phyloP scores from a whole-genome alignment of 2,329 filamentous ascomycete species.

The Sporothrix euskadiensis region DNA sequence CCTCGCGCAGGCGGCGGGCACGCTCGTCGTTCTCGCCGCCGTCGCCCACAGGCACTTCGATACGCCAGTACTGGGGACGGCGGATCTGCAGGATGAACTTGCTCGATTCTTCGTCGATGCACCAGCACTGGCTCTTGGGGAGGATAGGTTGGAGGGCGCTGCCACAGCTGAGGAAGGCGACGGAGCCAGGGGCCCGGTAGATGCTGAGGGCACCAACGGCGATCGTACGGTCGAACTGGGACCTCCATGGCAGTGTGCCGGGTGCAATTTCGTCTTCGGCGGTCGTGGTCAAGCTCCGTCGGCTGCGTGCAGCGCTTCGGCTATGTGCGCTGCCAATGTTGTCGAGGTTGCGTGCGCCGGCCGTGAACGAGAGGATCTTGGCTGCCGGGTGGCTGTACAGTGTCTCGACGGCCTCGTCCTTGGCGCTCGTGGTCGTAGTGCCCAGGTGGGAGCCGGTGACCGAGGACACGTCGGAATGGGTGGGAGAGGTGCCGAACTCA shows the following conservation, averaged over 20 bases:
- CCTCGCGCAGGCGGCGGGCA: constrained; percentile 66
- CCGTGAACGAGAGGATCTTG: constrained; percentile 63
- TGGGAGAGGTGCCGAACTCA: constrained; percentile 25
- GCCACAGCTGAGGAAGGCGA: constrained; percentile 85
- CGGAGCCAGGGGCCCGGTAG: constrained; percentile 81
- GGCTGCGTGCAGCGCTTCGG: constrained; percentile 28
- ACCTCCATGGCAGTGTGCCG: constrained; percentile 70
- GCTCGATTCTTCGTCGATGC: constrained; percentile 76
- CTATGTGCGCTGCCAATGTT: constrained; percentile 38
- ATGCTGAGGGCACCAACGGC: constrained; percentile 77
- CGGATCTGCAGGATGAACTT: constrained; percentile 85
- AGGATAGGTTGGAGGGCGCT: constrained; percentile 82
- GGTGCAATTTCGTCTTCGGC: constrained; percentile 49
- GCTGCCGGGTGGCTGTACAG: constrained; percentile 73
- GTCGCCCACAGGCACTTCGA: constrained; percentile 72
- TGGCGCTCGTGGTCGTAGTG: constrained; percentile 25
- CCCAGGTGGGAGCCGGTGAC: constrained; percentile 16
- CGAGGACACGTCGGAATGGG: constrained; percentile 25
- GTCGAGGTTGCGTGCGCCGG: constrained; percentile 41
- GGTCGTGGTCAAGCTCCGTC: constrained; percentile 24
- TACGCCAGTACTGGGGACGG: constrained; percentile 83
- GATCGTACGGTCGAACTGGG: constrained; percentile 76
- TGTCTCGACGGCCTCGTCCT: constrained; percentile 57
- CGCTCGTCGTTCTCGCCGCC: constrained; percentile 60
- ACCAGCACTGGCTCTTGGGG: constrained; percentile 91